Conservation (phyloP, 148 eudicot species). For the Amaranthus hypochondriacus region DNA sequence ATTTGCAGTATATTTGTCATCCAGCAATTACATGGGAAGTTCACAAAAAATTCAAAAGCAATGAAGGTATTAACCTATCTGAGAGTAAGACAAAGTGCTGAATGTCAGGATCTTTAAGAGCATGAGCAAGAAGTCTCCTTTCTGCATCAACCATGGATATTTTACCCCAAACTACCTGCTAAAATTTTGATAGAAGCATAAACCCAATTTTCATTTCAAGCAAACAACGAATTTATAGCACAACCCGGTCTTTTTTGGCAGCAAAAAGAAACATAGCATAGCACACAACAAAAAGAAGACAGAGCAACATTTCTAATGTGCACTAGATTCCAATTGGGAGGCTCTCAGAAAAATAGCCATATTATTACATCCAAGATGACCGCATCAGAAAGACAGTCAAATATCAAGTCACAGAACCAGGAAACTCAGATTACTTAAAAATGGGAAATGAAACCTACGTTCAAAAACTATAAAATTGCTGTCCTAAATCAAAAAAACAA, state of each 20-base stretch:
- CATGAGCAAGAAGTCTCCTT: constrained; percentile 59
- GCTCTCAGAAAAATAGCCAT: neutral
- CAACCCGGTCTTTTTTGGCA: neutral
- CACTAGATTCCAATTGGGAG: neutral
- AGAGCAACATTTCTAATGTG: neutral
- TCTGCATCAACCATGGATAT: constrained; percentile 74
- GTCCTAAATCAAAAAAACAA: neutral
- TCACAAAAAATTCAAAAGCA: constrained; percentile 8
- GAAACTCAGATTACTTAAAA: neutral
- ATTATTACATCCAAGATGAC: neutral
- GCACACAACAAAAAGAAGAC: neutral
- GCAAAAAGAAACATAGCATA: neutral
- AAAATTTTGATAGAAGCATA: constrained; percentile 13
- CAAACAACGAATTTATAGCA: neutral
- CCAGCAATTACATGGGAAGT: neutral
- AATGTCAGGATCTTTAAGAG: constrained; percentile 53
- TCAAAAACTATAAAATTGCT: neutral
- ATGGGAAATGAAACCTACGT: neutral
- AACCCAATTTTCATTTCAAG: neutral
- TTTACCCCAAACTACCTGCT: constrained; percentile 56
- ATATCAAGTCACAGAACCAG: neutral
- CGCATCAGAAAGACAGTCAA: neutral
- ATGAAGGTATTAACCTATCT: constrained; percentile 37
- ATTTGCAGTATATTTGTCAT: neutral
- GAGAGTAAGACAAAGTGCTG: constrained; percentile 65